Conservation (phyloP, 805 yeast species). For the Yueomyces sp. region DNA sequence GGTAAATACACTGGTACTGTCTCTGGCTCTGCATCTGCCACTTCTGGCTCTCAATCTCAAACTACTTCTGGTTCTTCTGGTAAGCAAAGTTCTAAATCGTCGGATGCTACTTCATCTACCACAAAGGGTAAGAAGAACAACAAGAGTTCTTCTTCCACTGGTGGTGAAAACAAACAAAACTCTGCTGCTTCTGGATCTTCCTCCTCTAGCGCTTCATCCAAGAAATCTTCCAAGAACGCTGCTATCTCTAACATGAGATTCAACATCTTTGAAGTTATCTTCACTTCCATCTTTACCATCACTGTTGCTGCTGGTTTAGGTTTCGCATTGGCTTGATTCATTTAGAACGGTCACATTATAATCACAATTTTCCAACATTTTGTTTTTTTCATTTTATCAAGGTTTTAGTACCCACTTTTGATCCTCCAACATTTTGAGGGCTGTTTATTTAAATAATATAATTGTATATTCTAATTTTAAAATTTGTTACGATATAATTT, state of each 20-base stretch:
- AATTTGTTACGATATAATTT: too few relatives aligned
- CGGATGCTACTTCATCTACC: neutral
- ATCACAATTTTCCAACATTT: neutral
- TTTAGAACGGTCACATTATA: neutral
- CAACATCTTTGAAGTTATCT: constrained; percentile 18
- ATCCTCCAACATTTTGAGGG: too few relatives aligned
- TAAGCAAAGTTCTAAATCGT: neutral
- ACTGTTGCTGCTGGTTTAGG: constrained; percentile 28
- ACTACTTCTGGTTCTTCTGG: constrained; percentile 10
- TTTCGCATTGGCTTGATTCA: constrained; percentile 21
- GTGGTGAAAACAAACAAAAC: neutral
- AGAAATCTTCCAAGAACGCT: constrained; percentile 8
- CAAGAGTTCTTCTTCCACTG: neutral
- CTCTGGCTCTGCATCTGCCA: constrained; percentile 16
- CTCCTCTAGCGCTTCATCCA: constrained; percentile 8
- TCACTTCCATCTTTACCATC: constrained; percentile 22
- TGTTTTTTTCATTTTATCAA: neutral
- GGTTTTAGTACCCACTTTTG: too few relatives aligned
- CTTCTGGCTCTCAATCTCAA: constrained; percentile 9
- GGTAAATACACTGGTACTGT: constrained; percentile 24
- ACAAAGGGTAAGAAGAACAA: neutral
- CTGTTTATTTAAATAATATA: too few relatives aligned
- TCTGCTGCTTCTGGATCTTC: constrained; percentile 1
- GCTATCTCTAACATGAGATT: constrained; percentile 18
- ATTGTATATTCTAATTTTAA: too few relatives aligned